Base-by-base conservation (phyloP, 2,329 filamentous ascomycete genomes). In the Nothomitra cinnamomea region DNA sequence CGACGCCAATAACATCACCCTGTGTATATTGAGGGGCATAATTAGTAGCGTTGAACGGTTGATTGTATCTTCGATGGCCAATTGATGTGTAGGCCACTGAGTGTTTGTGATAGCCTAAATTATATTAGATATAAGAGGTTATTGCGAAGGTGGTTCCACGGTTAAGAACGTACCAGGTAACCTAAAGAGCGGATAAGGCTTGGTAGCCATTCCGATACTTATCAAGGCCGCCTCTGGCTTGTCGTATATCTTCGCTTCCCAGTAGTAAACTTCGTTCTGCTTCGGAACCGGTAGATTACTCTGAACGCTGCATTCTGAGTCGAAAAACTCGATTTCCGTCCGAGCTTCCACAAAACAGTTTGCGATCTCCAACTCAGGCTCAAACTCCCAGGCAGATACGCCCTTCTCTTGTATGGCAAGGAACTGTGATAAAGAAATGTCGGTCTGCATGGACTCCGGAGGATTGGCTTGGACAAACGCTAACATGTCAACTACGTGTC, bases 361-460 rank as follows among this genome's bases (percentile, higher is more conserved):
- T 60, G 92, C 92, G 60, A 96, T 95, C 69, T 98, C 92, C 36
- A 96, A 72, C 67, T 98, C 92, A n/a, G 92, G 92, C 67, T 96
- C 92, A 63, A 98, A 98, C 67, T 98, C 92, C 92, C 92, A 98
- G 5, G 92, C 92, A 3, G 92, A 95, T n/a, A 98, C 90, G 51
- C 92, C 92, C 68, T 98, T 98, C 72, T 98, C 92, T 71, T 98
- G 92, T 60, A 98, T 98, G 42, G 92, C 92, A 56, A 98, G 77
- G 66, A 95, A 96, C 66, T 98, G 92, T 36, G 92, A 96, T 58
- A 98, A 72, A 21, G 92, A 96, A 59, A 98, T 98, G 65, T 98
- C 92, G 60, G 92, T 96, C 63, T 92, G 88, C 55, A 90, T 72
- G 6, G 92, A 96, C 67, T 98, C 92, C 59, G 92, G 88, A 2